Conservation (phyloP, 1,284 basidiomycete genomes). For the Sanguinoderma infundibulare region DNA sequence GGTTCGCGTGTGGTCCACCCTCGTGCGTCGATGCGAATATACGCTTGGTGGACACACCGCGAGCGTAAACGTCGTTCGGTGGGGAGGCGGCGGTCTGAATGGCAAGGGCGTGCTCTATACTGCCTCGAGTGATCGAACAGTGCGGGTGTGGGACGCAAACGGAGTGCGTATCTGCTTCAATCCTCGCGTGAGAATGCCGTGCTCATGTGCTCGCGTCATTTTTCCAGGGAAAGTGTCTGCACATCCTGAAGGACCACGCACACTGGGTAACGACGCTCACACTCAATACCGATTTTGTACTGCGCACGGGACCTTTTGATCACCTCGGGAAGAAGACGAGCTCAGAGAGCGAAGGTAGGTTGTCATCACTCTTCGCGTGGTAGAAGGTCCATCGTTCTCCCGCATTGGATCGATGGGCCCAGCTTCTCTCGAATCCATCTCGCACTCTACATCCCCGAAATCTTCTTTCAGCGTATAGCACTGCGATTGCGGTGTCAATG, state of each 20-base stretch:
- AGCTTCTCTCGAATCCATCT: background rate
- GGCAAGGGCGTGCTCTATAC: conserved; percentile 89
- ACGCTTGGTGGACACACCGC: conserved; percentile 94
- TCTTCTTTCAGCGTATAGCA: background rate
- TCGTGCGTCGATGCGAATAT: conserved; percentile 78
- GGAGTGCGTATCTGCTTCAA: conserved; percentile 50
- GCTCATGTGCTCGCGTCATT: background rate
- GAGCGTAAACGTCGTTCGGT: conserved; percentile 93
- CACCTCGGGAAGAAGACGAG: conserved; percentile 79
- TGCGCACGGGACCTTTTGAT: conserved; percentile 95
- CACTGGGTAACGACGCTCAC: conserved; percentile 99
- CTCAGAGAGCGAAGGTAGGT: conserved; percentile 79
- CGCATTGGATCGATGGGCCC: background rate
- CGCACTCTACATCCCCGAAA: background rate
- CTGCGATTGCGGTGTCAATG: background rate
- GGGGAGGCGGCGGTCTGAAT: conserved; percentile 81
- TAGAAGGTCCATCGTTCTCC: background rate
- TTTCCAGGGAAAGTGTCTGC: conserved; percentile 62
- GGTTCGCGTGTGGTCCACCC: conserved; percentile 90
- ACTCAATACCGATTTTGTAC: conserved; percentile 93
- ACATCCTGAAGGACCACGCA: conserved; percentile 92
- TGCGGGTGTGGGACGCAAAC: conserved; percentile 92
- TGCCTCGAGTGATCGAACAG: conserved; percentile 91
- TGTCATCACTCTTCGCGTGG: background rate
- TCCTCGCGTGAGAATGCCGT: background rate